Conservation (phyloP, 306 rosid genomes). For the Prosopis cineraria region DNA sequence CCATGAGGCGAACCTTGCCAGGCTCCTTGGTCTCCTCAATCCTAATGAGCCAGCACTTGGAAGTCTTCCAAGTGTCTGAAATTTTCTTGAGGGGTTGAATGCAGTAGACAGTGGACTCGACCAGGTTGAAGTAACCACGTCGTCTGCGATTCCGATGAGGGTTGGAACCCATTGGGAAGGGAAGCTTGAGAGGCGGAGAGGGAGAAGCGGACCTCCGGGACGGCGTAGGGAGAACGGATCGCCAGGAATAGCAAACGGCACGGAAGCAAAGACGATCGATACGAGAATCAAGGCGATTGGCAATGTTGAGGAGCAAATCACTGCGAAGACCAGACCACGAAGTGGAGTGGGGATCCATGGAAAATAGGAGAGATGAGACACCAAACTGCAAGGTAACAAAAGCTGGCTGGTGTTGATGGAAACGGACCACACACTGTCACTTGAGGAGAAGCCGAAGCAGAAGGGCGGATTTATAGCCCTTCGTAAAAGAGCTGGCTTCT, state of each 20-base stretch:
- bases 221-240: not conserved
- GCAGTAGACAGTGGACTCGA: conserved; percentile 3
- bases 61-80: not conserved
- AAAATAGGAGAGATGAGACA: not conserved
- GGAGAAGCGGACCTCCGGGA: not conserved
- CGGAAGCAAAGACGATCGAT: not conserved
- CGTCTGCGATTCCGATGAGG: not conserved
- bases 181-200: not conserved
- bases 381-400: not conserved
- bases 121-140: not conserved
- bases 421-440: too few species aligned
- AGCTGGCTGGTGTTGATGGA: not conserved
- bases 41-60: conserved; percentile 6
- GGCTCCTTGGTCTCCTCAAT: not conserved
- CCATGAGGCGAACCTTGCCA: not conserved
- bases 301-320: not conserved
- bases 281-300: not conserved
- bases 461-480: too few species aligned
- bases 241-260: not conserved
- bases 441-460: too few species aligned
- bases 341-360: not conserved
- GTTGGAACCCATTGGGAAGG: not conserved
- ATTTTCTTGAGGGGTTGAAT: not conserved
- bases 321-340: not conserved
- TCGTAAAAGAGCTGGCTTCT: too few species aligned